Percentiles rank a stretch among this genome's conserved stretches.
phyloP scores from a whole-genome alignment of 140 eudicot genomes.

The Senecio squalidus region DNA sequence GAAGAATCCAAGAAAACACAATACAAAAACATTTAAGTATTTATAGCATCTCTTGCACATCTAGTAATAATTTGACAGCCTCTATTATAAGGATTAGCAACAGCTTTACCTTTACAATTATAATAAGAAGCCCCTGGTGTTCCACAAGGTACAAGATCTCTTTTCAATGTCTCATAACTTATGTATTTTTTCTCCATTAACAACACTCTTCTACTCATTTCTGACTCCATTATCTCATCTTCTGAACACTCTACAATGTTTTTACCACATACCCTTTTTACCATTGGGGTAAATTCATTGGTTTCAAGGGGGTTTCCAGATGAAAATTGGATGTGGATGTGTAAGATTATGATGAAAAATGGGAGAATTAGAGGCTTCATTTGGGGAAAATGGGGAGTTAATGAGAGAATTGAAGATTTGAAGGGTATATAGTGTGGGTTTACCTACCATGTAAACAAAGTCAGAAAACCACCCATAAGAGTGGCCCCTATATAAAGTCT shows the following conservation, averaged over 20 bases:
- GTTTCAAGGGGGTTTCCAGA: slow-evolving; percentile 37
- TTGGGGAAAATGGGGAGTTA: slow-evolving; percentile 5
- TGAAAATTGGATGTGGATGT: slow-evolving; percentile 39
- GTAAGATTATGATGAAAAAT: slow-evolving; percentile 28
- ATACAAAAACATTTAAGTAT: slow-evolving; percentile 9
- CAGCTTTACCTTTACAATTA: slow-evolving; percentile 56
- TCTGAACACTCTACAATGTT: slow-evolving; percentile 20
- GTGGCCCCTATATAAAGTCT: too few species aligned
- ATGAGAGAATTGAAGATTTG: neutral
- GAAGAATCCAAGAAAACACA: neutral
- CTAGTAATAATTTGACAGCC: slow-evolving; percentile 84
- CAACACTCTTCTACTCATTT: slow-evolving; percentile 52
- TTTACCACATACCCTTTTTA: slow-evolving; percentile 47
- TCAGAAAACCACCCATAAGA: too few species aligned
- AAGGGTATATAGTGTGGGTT: too few species aligned
- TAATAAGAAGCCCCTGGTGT: slow-evolving; percentile 92
- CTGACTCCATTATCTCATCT: slow-evolving; percentile 59
- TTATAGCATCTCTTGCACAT: slow-evolving; percentile 68
- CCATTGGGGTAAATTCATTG: slow-evolving; percentile 35
- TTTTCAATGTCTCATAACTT: slow-evolving; percentile 74
- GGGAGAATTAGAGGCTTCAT: slow-evolving; percentile 34
- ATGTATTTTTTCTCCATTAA: slow-evolving; percentile 49
- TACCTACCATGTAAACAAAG: too few species aligned
- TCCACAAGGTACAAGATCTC: slow-evolving; percentile 86
- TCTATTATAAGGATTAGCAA: slow-evolving; percentile 62